Base-by-base conservation (phyloP, 1,139 yeast species). In the Sugiyamaella neomexicana region DNA sequence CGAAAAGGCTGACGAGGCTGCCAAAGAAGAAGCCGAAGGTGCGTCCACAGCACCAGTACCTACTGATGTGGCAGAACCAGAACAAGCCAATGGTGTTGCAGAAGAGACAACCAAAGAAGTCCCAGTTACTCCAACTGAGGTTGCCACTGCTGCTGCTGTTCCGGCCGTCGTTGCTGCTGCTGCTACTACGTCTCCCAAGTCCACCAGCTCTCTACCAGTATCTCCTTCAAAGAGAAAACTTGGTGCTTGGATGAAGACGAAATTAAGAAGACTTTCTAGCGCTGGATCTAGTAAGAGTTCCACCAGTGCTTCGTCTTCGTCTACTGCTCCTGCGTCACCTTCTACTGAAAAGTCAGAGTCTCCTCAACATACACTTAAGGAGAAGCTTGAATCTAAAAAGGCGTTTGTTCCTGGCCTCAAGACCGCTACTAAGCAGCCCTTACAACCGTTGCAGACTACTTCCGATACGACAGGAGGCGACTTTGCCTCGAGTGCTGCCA, bases 401-500 rank as follows among this genome's bases (percentile, higher is more conserved):
- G 39, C 16, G 6, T 40, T 20, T 12, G 16, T 40, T 20, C n/a
- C 43, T 20, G 15, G 43, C 23, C 9, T 13, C 31, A 40, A 40
- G 31, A 16, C 53, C 23, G 42, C 34, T 27, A 27, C 46, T 2
- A 50, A 52, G 44, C 23, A 54, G 7, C 45, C 46, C 13, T 36
- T 49, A 7, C 46, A 51, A 49, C 58, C 59, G 7, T 36, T 58
- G 3, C 55, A 39, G 34, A 58, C 60, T 12, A 51, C 58, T 10
- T 58, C 60, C 20, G 60, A 58, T 39, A 46, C 17, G 9, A 42
- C 46, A 13, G 23, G 53, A 13, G 50, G 46, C 8, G 39, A 37
- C 29, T 49, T 50, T 45, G 60, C 60, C n/a, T 42, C 61, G 5
- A 55, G 50, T 15, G 60, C 60, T 37, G 60, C 61, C 15, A 45